phyloP scores from a whole-genome alignment of 768 basidiomycete genomes.

The Trametes meyenii region DNA sequence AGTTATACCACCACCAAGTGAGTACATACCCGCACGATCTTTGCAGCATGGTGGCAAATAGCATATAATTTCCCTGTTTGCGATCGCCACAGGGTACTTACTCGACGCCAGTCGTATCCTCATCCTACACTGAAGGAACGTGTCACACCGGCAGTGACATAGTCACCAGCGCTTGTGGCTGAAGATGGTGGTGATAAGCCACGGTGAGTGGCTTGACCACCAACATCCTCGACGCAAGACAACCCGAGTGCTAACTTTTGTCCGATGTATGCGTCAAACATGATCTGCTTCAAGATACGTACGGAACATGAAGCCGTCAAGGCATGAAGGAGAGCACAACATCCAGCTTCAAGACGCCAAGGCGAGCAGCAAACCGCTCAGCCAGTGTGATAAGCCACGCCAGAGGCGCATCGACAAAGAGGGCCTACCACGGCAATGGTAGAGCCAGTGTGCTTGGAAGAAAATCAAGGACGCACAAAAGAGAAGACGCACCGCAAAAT shows the following conservation, averaged over 20 bases:
- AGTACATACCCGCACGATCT: no score
- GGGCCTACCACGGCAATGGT: background rate
- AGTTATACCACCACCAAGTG: no score
- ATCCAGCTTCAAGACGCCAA: background rate
- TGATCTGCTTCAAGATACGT: slow-evolving; percentile 2
- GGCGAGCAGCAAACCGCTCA: background rate
- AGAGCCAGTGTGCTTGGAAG: background rate
- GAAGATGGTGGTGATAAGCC: slow-evolving; percentile 9
- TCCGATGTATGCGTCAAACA: slow-evolving; percentile 4
- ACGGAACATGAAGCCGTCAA: background rate
- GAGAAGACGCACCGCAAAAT: no score
- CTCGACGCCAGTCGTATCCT: background rate
- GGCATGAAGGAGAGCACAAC: background rate
- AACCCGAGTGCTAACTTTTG: background rate
- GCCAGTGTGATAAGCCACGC: background rate
- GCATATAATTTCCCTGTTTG: no score
- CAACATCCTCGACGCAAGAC: slow-evolving; percentile 4
- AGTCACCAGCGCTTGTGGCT: background rate
- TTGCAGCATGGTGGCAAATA: no score
- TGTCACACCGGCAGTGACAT: slow-evolving; percentile 1
- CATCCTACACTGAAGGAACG: background rate
- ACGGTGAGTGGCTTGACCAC: slow-evolving; percentile 6
- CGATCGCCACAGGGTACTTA: no score
- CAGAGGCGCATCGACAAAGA: background rate
- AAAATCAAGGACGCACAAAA: no score